Base-by-base conservation (phyloP, 352 stramenopile genomes). In the Peronospora destructor region DNA sequence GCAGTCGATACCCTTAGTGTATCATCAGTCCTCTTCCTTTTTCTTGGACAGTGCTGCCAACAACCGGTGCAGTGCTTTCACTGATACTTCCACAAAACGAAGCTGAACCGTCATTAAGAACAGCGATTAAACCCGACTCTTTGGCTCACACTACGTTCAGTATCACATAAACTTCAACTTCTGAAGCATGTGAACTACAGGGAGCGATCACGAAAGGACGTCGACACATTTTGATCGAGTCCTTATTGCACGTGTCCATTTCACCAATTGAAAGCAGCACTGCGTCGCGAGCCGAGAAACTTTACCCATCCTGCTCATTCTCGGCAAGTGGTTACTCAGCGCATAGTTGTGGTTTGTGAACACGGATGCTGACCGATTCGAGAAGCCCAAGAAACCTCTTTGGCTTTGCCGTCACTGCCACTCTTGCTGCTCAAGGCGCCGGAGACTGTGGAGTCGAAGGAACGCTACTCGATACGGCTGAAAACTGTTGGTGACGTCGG, bases 391-490 rank as follows among this genome's bases (percentile, higher is more conserved):
- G 19, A 21, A 21, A 21, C 19, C 19, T 21, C 19, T 21, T 21
- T 21, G 19, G 19, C 0, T 73, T 91, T 46, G 71, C 80, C 1
- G 71, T 93, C 54, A 89, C 80, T 0, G 71, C 74, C 35, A 84
- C 54, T 93, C 9, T 57, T 90, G 36, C 42, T 88, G 34, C 61
- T 84, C 45, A 87, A 89, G 49, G 48, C 66, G 1, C 67, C 74
- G 2, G 76, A 86, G 2, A 71, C 59, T 13, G 65, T 91, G 69
- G 68, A 8, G 68, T 76, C 34, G 74, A 83, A 28, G 73, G 90
- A 26, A 68, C n/a, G n/a, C n/a, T n/a, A n/a, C n/a, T n/a, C n/a
- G n/a, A n/a, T 80, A 91, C 49, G 80, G 82, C 1, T 64, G 91
- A 34, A 80, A 91, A 50, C 83, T 93, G 21, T 53, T 93, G 21